Evolutionary conservation across 2,329 filamentous ascomycete species (phyloP), one percentile per base, ranked within the genome.

Genomic region (Talaromyces marneffei): DNA sequence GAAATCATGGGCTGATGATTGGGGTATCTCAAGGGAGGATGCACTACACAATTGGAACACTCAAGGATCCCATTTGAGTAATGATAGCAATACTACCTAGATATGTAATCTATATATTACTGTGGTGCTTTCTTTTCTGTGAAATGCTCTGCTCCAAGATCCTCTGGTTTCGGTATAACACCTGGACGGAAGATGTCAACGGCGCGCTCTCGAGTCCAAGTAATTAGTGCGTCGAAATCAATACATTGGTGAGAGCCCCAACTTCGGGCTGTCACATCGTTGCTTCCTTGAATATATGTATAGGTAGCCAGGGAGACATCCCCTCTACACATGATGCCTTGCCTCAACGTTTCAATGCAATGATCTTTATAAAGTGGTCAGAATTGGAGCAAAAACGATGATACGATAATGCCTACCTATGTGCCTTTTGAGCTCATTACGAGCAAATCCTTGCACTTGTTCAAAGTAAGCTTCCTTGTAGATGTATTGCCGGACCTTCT

Each of bases 291-390:
- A 2, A 54, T 7, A 2, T 23, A 54, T 10, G 16, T 54, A 10
- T 18, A 54, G 3, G 25, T 18, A 12, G 18, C 18, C 18, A 54
- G 27, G 2, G 50, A 33, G 18, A 37, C 16, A 33, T 54, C 50
- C 4, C 25, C 50, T 16, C 27, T 7, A 33, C 64, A 66, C 33
- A 66, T 33, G 0, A 56, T 55, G 14, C 33, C 18, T 44, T 65
- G 58, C 9, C 64, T 63, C 9, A 65, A 50, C 16, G 59, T 53
- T n/a, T 66, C 64, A 16, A 65, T 37, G 52, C 63, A 64, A 35
- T 64, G 63, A n/a, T 64, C 29, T 33, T n/a, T n/a, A n/a, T n/a
- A n/a, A n/a, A n/a, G n/a, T n/a, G n/a, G n/a, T n/a, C n/a, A n/a
- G n/a, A n/a, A n/a, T n/a, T n/a, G n/a, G n/a, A n/a, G n/a, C n/a